A percentile compares a stretch with the other conserved stretches of the same genome.
phyloP scores from a whole-genome alignment of 208 protist genomes.

The Leishmania arabica region DNA sequence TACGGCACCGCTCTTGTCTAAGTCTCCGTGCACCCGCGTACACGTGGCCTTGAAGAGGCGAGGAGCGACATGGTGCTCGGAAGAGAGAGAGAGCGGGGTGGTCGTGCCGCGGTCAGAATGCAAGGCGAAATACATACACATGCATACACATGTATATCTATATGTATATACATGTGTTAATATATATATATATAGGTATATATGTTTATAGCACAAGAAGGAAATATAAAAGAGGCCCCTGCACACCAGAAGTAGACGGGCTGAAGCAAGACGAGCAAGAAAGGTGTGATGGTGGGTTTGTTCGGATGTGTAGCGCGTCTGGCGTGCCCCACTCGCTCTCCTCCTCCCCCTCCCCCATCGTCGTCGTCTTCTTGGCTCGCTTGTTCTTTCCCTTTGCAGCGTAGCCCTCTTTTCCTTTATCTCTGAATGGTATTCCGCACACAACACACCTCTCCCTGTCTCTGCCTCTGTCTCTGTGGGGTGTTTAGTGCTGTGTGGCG shows the following conservation, averaged over 20 bases:
- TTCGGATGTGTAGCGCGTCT: background rate
- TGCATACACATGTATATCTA: too few relatives aligned
- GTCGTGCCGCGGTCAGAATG: background rate
- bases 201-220: too few relatives aligned
- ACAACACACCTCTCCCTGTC: too few relatives aligned
- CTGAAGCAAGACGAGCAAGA: background rate
- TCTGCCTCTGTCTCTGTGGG: background rate
- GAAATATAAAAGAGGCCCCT: background rate
- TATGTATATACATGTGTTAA: too few relatives aligned
- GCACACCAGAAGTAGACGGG: background rate
- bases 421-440: background rate
- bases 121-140: background rate
- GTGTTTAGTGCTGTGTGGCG: background rate
- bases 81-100: background rate
- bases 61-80: background rate
- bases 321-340: background rate
- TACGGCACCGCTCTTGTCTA: constrained; percentile 25
- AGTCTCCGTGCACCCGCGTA: background rate
- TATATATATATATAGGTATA: too few relatives aligned
- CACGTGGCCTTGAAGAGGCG: background rate
- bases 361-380: background rate
- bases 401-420: background rate
- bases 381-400: background rate
- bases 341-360: background rate
- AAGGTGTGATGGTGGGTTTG: background rate